Conservation (phyloP, 768 basidiomycete genomes). For the Chalciporus piperatus region DNA sequence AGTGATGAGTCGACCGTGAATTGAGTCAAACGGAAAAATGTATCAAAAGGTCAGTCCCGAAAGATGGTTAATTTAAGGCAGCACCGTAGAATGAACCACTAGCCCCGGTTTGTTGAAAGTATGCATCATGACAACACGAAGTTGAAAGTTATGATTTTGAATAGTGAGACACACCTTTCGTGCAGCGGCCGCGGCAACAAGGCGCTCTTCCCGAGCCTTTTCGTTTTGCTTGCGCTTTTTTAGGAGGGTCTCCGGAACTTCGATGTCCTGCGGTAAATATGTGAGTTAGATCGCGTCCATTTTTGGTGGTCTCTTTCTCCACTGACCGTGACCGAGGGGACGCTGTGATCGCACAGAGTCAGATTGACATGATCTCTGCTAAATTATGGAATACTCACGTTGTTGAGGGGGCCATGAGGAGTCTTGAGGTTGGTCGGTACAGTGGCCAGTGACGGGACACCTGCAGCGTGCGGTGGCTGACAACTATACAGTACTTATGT, state of each 20-base stretch:
- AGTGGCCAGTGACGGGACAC: conserved; percentile 20
- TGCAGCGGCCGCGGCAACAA: conserved; percentile 77
- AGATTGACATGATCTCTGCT: not conserved
- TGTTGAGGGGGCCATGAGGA: conserved; percentile 48
- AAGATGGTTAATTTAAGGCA: conserved; percentile 88
- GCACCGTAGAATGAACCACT: conserved; percentile 58
- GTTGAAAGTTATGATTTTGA: conserved; percentile 16
- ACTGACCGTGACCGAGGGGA: conserved; percentile 48
- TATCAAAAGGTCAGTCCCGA: conserved; percentile 56
- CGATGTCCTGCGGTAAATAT: conserved; percentile 59
- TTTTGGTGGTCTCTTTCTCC: not conserved
- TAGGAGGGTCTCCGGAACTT: conserved; percentile 99
- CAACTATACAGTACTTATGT: conserved; percentile 36
- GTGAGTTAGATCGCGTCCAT: conserved; percentile 13
- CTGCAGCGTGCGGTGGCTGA: conserved; percentile 34
- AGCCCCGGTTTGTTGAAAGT: conserved; percentile 72
- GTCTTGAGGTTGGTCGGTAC: conserved; percentile 36
- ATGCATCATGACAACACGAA: conserved; percentile 74
- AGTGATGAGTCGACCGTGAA: conserved; percentile 13
- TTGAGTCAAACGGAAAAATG: not conserved
- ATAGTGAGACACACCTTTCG: conserved; percentile 68
- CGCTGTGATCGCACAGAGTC: conserved; percentile 26
- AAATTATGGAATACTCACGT: conserved; percentile 40
- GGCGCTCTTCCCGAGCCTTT: conserved; percentile 92
- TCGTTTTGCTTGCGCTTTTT: conserved; percentile 99